phyloP scores from a whole-genome alignment of 306 rosid species.

The Crotalaria pallida region DNA sequence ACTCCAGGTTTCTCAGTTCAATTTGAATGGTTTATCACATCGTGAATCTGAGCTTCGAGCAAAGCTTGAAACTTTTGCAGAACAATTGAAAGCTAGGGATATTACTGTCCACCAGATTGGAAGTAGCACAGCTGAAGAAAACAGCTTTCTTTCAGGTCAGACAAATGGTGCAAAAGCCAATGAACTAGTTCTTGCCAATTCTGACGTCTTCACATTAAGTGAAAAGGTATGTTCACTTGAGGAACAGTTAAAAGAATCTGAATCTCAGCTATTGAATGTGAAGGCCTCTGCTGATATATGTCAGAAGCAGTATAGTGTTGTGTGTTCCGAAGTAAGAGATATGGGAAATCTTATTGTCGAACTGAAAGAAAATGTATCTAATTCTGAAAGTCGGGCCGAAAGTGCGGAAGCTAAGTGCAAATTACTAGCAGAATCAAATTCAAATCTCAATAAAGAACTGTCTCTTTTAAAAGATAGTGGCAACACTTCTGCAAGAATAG shows the following conservation, averaged over 20 bases:
- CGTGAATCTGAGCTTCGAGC: slow-evolving; percentile 57
- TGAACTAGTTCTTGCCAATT: slow-evolving; percentile 29
- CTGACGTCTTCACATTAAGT: slow-evolving; percentile 32
- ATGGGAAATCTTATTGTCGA: slow-evolving; percentile 29
- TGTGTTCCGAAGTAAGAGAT: slow-evolving; percentile 28
- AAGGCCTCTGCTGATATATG: slow-evolving; percentile 27
- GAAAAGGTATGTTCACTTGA: slow-evolving; percentile 45
- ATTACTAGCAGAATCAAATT: slow-evolving; percentile 32
- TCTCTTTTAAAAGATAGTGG: slow-evolving; percentile 22
- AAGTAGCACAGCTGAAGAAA: slow-evolving; percentile 22
- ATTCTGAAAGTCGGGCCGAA: slow-evolving; percentile 42
- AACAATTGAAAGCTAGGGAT: slow-evolving; percentile 36
- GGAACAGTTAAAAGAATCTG: slow-evolving; percentile 46
- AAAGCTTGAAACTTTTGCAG: slow-evolving; percentile 30
- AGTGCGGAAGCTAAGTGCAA: slow-evolving; percentile 36
- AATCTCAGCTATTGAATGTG: slow-evolving; percentile 22
- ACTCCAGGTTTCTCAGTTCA: slow-evolving; percentile 59
- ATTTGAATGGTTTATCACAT: slow-evolving; percentile 37
- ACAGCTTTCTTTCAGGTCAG: slow-evolving; percentile 28
- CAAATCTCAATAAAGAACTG: slow-evolving; percentile 40
- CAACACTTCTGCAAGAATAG: slow-evolving; percentile 23
- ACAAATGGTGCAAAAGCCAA: slow-evolving; percentile 26
- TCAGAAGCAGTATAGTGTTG: slow-evolving; percentile 30
- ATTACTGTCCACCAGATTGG: slow-evolving; percentile 16
- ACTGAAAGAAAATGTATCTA: slow-evolving; percentile 27